Base-by-base conservation (phyloP, 352 stramenopile genomes). In the Phytophthora capsici region DNA sequence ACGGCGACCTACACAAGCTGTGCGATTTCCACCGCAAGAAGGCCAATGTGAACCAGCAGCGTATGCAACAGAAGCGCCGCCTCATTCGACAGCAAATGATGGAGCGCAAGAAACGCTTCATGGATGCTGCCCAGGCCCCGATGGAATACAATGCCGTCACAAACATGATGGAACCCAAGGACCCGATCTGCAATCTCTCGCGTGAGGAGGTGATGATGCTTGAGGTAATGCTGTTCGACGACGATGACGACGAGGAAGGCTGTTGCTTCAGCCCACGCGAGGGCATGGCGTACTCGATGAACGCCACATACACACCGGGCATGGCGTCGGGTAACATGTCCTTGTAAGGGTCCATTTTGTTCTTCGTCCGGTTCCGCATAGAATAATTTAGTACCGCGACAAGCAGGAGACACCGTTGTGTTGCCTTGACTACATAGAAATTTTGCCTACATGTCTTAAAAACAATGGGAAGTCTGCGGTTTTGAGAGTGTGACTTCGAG, bases 1-100 rank as follows among this genome's bases (percentile, higher is more conserved):
- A 91, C 56, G 85, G 85, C 0, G 77, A 87, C 22, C 54, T 90
- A 23, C 85, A 94, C 66, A 88, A 84, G 43, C 80, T 94, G 44
- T 94, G 85, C 63, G 80, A 91, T 34, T 80, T 79, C 32, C 84
- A 93, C 55, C 82, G 84, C 25, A 75, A 75, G 48, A 83, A 82
- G 22, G 84, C 84, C 62, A 93, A 93, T 59, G 74, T 86, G 53
- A 86, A 87, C 55, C 84, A 93, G 66, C 78, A 86, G n/a, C 84
- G 84, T 6, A 78, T 90, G 54, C 80, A 93, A 38, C 67, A 80
- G 47, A 79, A 83, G 57, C 76, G 71, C 17, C 75, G 78, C 1
- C 69, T 80, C 51, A 72, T 74, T 49, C 63, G 69, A 20, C 73
- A 81, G 55, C 73, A 78, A 72, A 81, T 78, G 73, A 47, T 77